Base-by-base conservation (phyloP, 2,329 filamentous ascomycete species). In the Ophiostoma novo-ulmi region DNA sequence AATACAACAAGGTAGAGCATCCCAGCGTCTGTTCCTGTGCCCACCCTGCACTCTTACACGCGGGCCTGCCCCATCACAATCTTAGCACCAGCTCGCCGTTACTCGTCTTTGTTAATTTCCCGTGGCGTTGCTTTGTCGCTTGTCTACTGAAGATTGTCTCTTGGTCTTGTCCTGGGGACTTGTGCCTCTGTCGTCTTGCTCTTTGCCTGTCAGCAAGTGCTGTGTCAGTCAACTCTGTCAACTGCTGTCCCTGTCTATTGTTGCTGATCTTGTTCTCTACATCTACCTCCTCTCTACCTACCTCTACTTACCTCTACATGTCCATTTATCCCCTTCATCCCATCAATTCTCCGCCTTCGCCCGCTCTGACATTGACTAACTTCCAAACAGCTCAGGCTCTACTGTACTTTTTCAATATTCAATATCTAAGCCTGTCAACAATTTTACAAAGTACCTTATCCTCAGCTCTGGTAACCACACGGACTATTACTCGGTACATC, bases 21-120 rank as follows among this genome's bases (percentile, higher is more conserved):
- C 26, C 22, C 58, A 26, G 52, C 52, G 14, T n/a, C 52, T 48
- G 44, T 48, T 48, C 44, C 52, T 26, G 52, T 58, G 52, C n/a
- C 52, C 52, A 58, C 52, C 11, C 52, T 22, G 26, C 58, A 58
- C 58, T 63, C 58, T 63, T 3, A 65, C 35, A 65, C 61, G 20
- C 63, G 35, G 20, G 39, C n/a, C 17, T 58, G 39, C 58, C 31
- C 39, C 68, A 65, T 52, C 55, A 65, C 68, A 64, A 63, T 64
- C 58, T 64, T 69, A 64, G 52, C 55, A 69, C 17, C 67, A 58
- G 67, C 48, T 10, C 22, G 68, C 31, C 35, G 52, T 58, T 35
- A 41, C 31, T 61, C n/a, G 7, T 52, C 48, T 17, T 68, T 38
- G 31, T 20, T 58, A 58, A 68, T 68, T 68, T 68, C 67, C 67